Evolutionary conservation across 768 basidiomycete species (phyloP), one percentile per base, ranked within the genome.

Genomic region (Cystofilobasidium capitatum): DNA sequence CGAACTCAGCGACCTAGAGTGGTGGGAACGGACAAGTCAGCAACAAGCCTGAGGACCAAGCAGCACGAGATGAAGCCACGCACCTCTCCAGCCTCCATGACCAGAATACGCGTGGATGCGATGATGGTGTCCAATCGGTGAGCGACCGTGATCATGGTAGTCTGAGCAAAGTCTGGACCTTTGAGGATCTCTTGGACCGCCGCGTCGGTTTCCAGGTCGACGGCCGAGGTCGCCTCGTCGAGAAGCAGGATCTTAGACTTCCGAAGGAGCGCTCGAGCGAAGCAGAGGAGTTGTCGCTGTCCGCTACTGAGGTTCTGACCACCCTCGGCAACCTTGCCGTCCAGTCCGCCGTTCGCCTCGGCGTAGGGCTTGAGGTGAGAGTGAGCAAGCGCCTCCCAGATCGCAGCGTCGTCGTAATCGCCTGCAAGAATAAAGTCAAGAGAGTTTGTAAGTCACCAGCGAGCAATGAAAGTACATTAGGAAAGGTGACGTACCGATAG

Each of bases 111-210:
- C 69, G 88, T 85, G 40, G 86, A 91, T 71, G 89, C 91, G 78
- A 31, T 88, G 83, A 78, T 93, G 84, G 77, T 78, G 69, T 77
- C 76, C 69, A 77, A 71, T 3, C 76, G 71, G 59, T 76, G 89
- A 84, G 89, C 89, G 72, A 91, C 90, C 17, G 89, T 91, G 62
- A 94, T 77, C 65, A 91, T 90, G 14, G 91, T 92, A 17, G 88
- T 85, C 66, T 86, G 78, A 3, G 81, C 78, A 74, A 93, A 94
- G 36, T 86, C 82, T 5, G 86, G 82, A 9, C 91, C 89, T 33
- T 85, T 82, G 55, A 94, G 88, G 70, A 91, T 91, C 14, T 86
- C 85, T 79, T 96, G 91, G 70, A 68, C 58, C 1, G 66, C 62
- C 1, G 62, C 62, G 42, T 63, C 62, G 29, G 62, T 63, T 35